Conservation (phyloP, 1,139 yeast genomes). For the Williopsis jadinii region DNA sequence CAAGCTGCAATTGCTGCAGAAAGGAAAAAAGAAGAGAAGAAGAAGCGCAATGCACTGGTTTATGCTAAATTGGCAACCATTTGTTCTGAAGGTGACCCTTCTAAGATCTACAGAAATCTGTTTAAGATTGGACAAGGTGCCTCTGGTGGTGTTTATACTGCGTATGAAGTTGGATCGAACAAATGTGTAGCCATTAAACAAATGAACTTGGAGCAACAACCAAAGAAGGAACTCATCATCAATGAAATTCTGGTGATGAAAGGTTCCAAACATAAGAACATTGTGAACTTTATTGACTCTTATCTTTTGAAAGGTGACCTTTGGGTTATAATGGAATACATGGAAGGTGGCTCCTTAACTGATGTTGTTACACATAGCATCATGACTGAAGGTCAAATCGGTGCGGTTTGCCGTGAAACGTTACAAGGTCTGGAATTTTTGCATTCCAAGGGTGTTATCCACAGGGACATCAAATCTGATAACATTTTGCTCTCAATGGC, state of each 20-base stretch:
- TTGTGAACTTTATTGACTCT: conserved; percentile 87
- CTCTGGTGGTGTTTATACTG: conserved; percentile 94
- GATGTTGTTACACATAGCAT: conserved; percentile 94
- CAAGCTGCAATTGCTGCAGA: conserved; percentile 53
- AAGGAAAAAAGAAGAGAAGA: conserved; percentile 71
- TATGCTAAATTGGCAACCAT: conserved; percentile 65
- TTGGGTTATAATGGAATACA: conserved; percentile 97
- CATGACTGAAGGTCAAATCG: conserved; percentile 97
- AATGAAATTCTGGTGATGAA: conserved; percentile 94
- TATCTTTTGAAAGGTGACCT: conserved; percentile 66
- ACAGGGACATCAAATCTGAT: conserved; percentile 93
- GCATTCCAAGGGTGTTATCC: conserved; percentile 92
- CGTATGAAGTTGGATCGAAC: conserved; percentile 57
- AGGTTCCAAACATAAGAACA: conserved; percentile 83
- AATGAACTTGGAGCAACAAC: conserved; percentile 90
- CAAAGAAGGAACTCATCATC: conserved; percentile 89
- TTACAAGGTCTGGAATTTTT: conserved; percentile 77
- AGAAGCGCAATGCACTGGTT: conserved; percentile 60
- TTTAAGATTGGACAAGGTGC: conserved; percentile 97
- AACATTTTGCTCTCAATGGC: conserved; percentile 74
- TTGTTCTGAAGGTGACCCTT: conserved; percentile 88
- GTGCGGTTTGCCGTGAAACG: conserved; percentile 92
- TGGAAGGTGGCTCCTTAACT: conserved; percentile 96
- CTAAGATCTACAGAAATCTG: conserved; percentile 56
- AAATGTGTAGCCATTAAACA: conserved; percentile 88